Conservation (phyloP, 305 asterid species). For the Plantago rigida region DNA sequence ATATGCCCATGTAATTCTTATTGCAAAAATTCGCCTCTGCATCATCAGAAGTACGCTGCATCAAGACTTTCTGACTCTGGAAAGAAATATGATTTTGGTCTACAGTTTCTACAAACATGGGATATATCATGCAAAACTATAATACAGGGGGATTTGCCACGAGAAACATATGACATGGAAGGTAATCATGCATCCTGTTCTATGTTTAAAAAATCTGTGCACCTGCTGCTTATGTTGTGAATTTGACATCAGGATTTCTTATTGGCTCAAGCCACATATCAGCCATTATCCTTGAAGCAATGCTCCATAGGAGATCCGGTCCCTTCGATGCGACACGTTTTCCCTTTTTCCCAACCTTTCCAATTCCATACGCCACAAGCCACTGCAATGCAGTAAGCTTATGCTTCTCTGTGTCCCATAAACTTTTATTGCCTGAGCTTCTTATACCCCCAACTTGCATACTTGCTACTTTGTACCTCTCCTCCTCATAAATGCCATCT, state of each 20-base stretch:
- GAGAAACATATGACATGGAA: no score
- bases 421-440: constrained; percentile 28
- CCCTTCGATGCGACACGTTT: constrained; percentile 39
- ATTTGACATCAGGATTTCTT: constrained; percentile 74
- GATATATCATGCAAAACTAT: no score
- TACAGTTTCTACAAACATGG: no score
- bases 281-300: constrained; percentile 74
- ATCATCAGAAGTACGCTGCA: no score
- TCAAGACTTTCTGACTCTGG: no score
- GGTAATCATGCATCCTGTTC: no score
- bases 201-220: not conserved
- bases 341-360: constrained; percentile 53
- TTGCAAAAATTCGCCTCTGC: no score
- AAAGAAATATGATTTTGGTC: no score
- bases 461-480: constrained; percentile 44
- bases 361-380: constrained; percentile 62
- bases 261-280: constrained; percentile 95
- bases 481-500: constrained; percentile 36
- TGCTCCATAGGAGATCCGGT: constrained; percentile 61
- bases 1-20: no score
- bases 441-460: constrained; percentile 65
- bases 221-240: constrained; percentile 32
- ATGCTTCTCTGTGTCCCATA: constrained; percentile 71
- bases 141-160: no score
- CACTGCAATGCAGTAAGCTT: constrained; percentile 73